A percentile compares a stretch with the other conserved stretches of the same genome.
Conservation (phyloP, 2,329 filamentous ascomycete species). For the Sclerotinia trifoliorum region DNA sequence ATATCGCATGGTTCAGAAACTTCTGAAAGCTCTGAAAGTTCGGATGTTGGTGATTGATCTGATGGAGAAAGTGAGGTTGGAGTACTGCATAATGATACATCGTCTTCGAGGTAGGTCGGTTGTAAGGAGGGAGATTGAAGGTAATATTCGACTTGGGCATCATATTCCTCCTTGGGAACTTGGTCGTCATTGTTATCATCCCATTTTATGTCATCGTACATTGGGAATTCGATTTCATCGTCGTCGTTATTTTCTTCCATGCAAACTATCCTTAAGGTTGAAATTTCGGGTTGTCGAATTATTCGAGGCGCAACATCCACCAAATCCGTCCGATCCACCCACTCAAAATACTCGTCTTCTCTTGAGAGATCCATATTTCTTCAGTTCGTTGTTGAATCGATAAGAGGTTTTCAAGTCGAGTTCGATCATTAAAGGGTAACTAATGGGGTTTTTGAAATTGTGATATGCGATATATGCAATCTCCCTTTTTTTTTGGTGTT, state of each 20-base stretch:
- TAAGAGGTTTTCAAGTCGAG: not conserved
- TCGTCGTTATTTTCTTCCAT: slow-evolving; percentile 83
- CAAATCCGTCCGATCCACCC: slow-evolving; percentile 17
- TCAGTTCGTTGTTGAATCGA: not conserved
- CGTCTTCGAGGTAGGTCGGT: slow-evolving; percentile 33
- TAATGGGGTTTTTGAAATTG: not conserved
- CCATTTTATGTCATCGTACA: slow-evolving; percentile 41
- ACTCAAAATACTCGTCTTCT: slow-evolving; percentile 22
- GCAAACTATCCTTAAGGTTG: not conserved
- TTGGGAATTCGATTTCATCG: slow-evolving; percentile 50
- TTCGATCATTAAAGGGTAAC: not conserved
- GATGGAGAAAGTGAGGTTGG: slow-evolving; percentile 53
- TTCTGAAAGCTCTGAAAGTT: not conserved
- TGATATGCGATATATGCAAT: not conserved
- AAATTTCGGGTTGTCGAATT: slow-evolving; percentile 19
- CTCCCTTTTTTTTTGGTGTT: not conserved
- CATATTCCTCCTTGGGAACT: slow-evolving; percentile 34
- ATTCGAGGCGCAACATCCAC: slow-evolving; percentile 13
- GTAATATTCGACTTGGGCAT: slow-evolving; percentile 44
- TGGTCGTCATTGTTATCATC: slow-evolving; percentile 3
- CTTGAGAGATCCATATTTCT: slow-evolving; percentile 19
- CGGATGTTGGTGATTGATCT: slow-evolving; percentile 47
- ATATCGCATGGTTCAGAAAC: slow-evolving; percentile 10
- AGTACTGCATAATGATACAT: slow-evolving; percentile 54
- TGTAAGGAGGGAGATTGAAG: slow-evolving; percentile 61